Evolutionary conservation across 2,329 filamentous ascomycete genomes (phyloP), one percentile per base, ranked within the genome.

Genomic region (Ceratocystis papillata): DNA sequence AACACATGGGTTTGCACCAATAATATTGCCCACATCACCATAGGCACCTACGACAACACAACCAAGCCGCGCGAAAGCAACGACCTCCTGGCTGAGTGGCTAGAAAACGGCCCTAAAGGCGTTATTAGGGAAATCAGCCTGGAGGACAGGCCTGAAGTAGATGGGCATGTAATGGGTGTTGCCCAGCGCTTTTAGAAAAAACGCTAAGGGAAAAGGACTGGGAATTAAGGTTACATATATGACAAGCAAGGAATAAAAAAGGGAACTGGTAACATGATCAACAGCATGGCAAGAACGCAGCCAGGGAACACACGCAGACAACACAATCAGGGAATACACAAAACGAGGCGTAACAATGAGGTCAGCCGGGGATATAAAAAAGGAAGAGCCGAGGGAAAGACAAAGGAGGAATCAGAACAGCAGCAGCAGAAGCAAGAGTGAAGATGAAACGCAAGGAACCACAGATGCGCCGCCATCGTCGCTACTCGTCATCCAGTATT

Each of bases 41-140:
- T 97, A 6, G 94, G 94, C 22, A 99, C 94, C 0, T 83, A 85
- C 8, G 82, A 86, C 70, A 76, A 80, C 60, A 75, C 79, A 6
- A 84, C 97, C 72, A 97, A 96, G 78, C 93, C 94, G 0, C 92
- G 89, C 76, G 93, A 99, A 79, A 96, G 92, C 77, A 99, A 99
- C 73, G 86, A 90, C 67, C 71, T 99, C 72, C 75, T 99, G 67
- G 80, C 80, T 69, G 79, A 79, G 68, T 97, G 93, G 93, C 73
- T 94, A 68, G 80, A 87, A 69, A 70, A 75, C 37, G 83, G 81
- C 0, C 74, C 75, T 28, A 76, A 77, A 1, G 75, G 71, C 1
- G 74, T 74, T 12, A 80, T 84, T 37, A 69, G 72, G 3, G 82
- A 84, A 66, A 69, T 82, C 20, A 73, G 79, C 8, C 77, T 85